A percentile compares a stretch with the other conserved stretches of the same genome.
Evolutionary conservation across 2,329 filamentous ascomycete species (phyloP).

Genomic region (Cladorrhinum sp.): DNA sequence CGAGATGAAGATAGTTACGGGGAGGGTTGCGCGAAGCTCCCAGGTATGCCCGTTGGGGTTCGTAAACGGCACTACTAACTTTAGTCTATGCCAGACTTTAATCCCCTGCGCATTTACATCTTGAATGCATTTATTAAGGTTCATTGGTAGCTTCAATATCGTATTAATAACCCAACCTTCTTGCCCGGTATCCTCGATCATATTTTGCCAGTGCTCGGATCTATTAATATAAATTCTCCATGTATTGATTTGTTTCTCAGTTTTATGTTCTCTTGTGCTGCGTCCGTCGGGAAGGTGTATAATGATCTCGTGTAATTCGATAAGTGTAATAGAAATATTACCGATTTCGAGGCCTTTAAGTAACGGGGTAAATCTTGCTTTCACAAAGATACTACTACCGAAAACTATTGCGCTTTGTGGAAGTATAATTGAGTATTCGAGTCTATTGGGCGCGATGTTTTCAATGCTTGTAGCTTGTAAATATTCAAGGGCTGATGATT

Average conservation of each 20-base stretch:
- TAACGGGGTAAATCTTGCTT: constrained; percentile 83
- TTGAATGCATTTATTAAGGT: constrained; percentile 78
- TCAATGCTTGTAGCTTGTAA: constrained; percentile 91
- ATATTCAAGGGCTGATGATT: constrained; percentile 72
- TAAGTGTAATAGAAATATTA: constrained; percentile 74
- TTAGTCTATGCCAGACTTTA: constrained; percentile 89
- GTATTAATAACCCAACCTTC: constrained; percentile 63
- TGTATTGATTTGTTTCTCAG: constrained; percentile 59
- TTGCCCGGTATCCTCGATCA: constrained; percentile 65
- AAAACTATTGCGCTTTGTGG: constrained; percentile 94
- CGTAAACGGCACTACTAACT: constrained; percentile 83
- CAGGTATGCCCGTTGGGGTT: constrained; percentile 95
- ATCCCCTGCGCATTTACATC: constrained; percentile 86
- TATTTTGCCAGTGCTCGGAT: constrained; percentile 64
- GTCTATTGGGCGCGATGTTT: constrained; percentile 96
- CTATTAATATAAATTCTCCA: constrained; percentile 56
- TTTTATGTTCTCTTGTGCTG: constrained; percentile 56
- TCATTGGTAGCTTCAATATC: constrained; percentile 71
- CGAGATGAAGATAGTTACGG: constrained; percentile 91
- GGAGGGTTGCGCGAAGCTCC: constrained; percentile 87
- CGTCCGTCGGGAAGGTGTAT: constrained; percentile 45
- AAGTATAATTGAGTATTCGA: constrained; percentile 90
- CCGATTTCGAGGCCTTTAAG: constrained; percentile 88
- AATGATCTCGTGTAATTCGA: constrained; percentile 72
- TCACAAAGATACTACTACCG: constrained; percentile 77